Evolutionary conservation across 176 grass and related monocot species (phyloP).

Genomic region (Aegilops longissima): DNA sequence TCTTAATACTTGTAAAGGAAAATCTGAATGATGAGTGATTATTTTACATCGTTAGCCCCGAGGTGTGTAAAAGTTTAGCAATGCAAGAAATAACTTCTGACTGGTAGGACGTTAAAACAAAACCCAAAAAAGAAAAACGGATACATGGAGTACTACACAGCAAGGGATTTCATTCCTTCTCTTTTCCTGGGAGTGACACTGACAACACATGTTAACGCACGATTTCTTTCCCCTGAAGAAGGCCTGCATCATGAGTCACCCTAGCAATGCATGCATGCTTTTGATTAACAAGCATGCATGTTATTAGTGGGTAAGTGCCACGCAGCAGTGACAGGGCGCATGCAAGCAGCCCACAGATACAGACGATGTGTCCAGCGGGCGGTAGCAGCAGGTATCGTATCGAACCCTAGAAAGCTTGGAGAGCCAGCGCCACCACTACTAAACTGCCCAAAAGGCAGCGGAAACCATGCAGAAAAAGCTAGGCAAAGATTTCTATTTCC

Average conservation of each 20-base stretch:
- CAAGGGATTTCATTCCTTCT: neutral
- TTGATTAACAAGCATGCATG: neutral
- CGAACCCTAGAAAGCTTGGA: neutral
- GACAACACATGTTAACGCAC: neutral
- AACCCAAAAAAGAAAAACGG: neutral
- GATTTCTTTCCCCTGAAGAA: neutral
- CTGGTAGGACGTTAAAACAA: neutral
- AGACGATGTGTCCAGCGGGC: neutral
- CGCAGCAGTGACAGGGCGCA: neutral
- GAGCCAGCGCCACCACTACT: neutral
- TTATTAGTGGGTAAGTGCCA: neutral
- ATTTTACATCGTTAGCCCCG: neutral
- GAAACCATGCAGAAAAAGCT: neutral
- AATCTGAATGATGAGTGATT: neutral
- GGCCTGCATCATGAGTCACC: neutral
- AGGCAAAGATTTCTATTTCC: too few relatives aligned
- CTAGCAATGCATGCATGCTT: neutral
- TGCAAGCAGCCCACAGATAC: constrained; percentile 11
- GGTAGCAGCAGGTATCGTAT: neutral
- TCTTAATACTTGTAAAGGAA: too few relatives aligned
- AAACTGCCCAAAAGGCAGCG: neutral
- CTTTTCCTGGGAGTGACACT: too few relatives aligned
- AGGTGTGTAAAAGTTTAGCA: neutral
- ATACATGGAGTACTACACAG: neutral
- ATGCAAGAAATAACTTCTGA: neutral